Percentiles rank a stretch among this genome's conserved stretches.
Conservation (phyloP, 2,329 filamentous ascomycete species). For the Sphaerostilbella broomeana region DNA sequence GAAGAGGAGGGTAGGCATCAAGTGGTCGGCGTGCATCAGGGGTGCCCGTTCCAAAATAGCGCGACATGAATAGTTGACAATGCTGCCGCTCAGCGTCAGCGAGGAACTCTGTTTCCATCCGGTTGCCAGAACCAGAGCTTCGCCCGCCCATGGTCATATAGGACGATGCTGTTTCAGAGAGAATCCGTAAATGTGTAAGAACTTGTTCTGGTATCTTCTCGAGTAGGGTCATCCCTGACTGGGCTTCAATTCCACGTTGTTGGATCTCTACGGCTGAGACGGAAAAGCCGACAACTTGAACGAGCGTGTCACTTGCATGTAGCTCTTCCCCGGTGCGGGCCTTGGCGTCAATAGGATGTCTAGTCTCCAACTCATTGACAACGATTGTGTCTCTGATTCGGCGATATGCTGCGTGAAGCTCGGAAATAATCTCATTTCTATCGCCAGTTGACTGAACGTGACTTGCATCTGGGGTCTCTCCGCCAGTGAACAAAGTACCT, state of each 20-base stretch:
- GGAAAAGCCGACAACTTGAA: slow-evolving; percentile 68
- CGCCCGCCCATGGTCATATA: slow-evolving; percentile 74
- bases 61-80: slow-evolving; percentile 65
- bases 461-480: slow-evolving; percentile 20
- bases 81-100: slow-evolving; percentile 66
- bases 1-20: slow-evolving; percentile 49
- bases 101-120: slow-evolving; percentile 59
- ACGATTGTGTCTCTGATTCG: slow-evolving; percentile 53
- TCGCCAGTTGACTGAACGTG: slow-evolving; percentile 13
- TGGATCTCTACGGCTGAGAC: slow-evolving; percentile 87
- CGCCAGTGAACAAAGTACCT: slow-evolving; percentile 36
- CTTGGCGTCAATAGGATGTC: slow-evolving; percentile 27
- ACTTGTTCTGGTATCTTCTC: slow-evolving; percentile 79
- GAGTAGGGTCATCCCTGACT: slow-evolving; percentile 66
- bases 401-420: slow-evolving; percentile 55
- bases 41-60: slow-evolving; percentile 40
- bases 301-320: slow-evolving; percentile 51
- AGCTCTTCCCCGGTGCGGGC: slow-evolving; percentile 37
- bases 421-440: slow-evolving; percentile 33
- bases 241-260: slow-evolving; percentile 74
- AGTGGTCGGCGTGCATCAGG: slow-evolving; percentile 34
- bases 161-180: slow-evolving; percentile 81
- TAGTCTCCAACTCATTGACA: slow-evolving; percentile 45
- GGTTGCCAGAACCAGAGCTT: slow-evolving; percentile 51
- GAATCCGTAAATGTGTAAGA: slow-evolving; percentile 78